Percentiles rank a stretch among this genome's conserved stretches.
Conservation (phyloP, 2,329 filamentous ascomycete genomes). For the Epichloe gansuensis region DNA sequence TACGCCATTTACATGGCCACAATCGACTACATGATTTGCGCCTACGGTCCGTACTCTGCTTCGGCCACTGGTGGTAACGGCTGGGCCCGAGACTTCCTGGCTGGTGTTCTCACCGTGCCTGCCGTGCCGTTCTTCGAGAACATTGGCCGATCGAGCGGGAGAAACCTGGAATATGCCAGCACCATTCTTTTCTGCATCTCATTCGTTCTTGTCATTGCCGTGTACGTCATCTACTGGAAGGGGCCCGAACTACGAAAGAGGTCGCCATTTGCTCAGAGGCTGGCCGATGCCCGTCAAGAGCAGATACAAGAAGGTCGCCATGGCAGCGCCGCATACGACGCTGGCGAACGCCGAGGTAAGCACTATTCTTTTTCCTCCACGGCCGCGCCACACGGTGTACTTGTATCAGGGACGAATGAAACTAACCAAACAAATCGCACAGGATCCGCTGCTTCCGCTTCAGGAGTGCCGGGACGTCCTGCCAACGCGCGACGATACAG, state of each 20-base stretch:
- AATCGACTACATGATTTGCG: slow-evolving; percentile 67
- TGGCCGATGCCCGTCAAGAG: slow-evolving; percentile 33
- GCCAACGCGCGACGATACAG: slow-evolving; percentile 20
- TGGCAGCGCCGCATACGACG: slow-evolving; percentile 15
- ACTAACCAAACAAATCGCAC: neutral
- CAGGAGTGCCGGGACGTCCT: slow-evolving; percentile 9
- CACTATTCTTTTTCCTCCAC: neutral
- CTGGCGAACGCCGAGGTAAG: slow-evolving; percentile 17
- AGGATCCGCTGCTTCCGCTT: slow-evolving; percentile 14
- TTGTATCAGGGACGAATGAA: too few relatives aligned
- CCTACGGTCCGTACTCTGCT: slow-evolving; percentile 61
- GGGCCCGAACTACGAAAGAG: slow-evolving; percentile 46
- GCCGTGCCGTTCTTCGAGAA: slow-evolving; percentile 53
- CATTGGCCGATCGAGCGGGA: slow-evolving; percentile 33
- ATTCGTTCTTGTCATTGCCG: slow-evolving; percentile 46
- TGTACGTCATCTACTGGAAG: slow-evolving; percentile 56
- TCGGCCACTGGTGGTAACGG: slow-evolving; percentile 68
- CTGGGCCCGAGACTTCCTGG: slow-evolving; percentile 61
- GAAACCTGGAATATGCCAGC: slow-evolving; percentile 45
- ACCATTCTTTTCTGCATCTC: slow-evolving; percentile 54
- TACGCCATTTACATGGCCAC: slow-evolving; percentile 66
- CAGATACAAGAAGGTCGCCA: slow-evolving; percentile 17
- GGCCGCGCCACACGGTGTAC: too few relatives aligned
- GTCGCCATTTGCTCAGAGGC: slow-evolving; percentile 53
- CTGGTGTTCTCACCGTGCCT: slow-evolving; percentile 58